phyloP scores from a whole-genome alignment of 176 grass and related monocot genomes.

The Coix lacrymajobi region DNA sequence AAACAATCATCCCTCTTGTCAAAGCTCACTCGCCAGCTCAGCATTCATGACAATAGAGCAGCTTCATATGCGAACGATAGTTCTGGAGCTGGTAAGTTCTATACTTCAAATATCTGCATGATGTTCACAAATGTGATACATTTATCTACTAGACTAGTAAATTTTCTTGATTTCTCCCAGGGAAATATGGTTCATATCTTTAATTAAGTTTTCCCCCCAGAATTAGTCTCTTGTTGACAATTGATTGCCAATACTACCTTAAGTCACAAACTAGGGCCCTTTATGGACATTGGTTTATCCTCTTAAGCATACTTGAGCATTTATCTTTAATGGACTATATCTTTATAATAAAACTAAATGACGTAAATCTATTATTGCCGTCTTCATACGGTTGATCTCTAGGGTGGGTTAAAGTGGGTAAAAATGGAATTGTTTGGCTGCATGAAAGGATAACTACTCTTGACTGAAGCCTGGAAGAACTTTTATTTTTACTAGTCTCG shows the following conservation, averaged over 20 bases:
- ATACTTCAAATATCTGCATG: neutral
- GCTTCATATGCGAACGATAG: constrained; percentile 56
- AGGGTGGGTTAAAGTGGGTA: neutral
- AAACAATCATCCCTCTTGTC: constrained; percentile 88
- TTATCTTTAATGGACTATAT: neutral
- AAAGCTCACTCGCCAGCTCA: constrained; percentile 91
- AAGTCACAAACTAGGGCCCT: neutral
- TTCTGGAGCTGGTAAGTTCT: constrained; percentile 51
- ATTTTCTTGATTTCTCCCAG: neutral
- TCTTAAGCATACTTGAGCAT: neutral
- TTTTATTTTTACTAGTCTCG: neutral
- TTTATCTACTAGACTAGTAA: neutral
- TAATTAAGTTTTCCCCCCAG: neutral
- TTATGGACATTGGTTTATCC: neutral
- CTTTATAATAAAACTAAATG: neutral
- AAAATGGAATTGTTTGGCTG: neutral
- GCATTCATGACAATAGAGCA: constrained; percentile 81
- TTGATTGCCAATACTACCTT: neutral
- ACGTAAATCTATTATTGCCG: neutral
- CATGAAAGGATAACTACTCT: neutral
- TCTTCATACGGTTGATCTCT: neutral
- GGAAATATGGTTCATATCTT: neutral
- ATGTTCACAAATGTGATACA: constrained; percentile 18
- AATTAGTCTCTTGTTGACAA: neutral
- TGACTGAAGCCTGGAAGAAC: neutral